A percentile compares a stretch with the other conserved stretches of the same genome.
Evolutionary conservation across 306 rosid species (phyloP).

Genomic region (Dalbergia cultrata): DNA sequence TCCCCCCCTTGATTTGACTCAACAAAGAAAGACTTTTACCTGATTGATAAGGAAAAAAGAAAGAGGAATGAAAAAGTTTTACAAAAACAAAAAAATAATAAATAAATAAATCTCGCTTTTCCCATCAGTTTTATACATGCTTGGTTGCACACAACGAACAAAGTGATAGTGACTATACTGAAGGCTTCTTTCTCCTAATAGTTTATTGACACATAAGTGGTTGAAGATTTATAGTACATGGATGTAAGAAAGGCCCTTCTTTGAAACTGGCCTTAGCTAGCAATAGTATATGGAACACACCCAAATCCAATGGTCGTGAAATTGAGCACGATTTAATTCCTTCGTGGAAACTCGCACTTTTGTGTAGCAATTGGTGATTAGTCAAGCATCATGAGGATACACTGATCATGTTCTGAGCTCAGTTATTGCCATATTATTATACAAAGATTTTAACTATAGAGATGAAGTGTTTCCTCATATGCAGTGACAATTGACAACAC

Average conservation of each 20-base stretch:
- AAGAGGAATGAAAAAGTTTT: no score
- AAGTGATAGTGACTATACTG: background rate
- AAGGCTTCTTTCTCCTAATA: background rate
- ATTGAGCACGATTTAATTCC: constrained; percentile 11
- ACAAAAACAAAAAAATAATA: no score
- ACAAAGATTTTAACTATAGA: constrained; percentile 4
- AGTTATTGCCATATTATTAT: background rate
- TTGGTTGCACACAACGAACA: background rate
- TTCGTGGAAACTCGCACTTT: constrained; percentile 13
- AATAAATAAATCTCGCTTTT: background rate
- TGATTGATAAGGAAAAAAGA: no score
- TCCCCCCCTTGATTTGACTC: constrained; percentile 25
- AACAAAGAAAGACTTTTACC: background rate
- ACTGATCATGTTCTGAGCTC: background rate
- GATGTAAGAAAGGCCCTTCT: background rate
- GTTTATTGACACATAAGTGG: background rate
- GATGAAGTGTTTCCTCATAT: constrained; percentile 37
- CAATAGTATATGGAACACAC: background rate
- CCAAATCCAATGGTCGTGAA: constrained; percentile 28
- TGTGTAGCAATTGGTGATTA: constrained; percentile 19
- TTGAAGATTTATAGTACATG: no score
- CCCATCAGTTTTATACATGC: background rate
- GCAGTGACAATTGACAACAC: constrained; percentile 48
- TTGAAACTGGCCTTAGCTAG: background rate
- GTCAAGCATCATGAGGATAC: constrained; percentile 20